Base-by-base conservation (phyloP, 148 eudicot genomes). In the Polygonum maritimum region DNA sequence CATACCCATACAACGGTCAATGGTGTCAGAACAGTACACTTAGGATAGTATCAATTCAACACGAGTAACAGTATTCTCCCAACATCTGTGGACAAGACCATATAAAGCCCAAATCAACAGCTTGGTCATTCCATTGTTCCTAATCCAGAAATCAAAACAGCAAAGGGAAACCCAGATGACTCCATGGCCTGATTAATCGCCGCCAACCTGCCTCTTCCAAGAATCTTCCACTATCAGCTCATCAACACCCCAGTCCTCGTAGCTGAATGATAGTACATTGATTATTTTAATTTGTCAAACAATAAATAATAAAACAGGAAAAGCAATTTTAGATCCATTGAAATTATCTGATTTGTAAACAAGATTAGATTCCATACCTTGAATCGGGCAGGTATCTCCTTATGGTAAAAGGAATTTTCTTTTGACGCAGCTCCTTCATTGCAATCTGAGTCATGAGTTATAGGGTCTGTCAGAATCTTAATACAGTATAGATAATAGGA, bases 121-220 rank as follows among this genome's bases (percentile, higher is more conserved):
- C 67, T 60, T 22, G 67, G 67, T 60, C 35, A 26, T 19, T 19
- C 36, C 44, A 40, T 40, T 0, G 22, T 2, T 57, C 65, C 65
- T 58, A 8, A 58, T 35, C 3, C 33, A 58, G 14, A 58, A 12
- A 58, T 26, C 7, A 3, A 10, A 26, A 33, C 39, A 33, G 69
- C 40, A 63, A 38, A 67, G 19, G 35, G 10, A 45, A 15, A 35
- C 71, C 71, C 8, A 22, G 13, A 60, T 26, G 69, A 11, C 38
- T 11, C 21, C 12, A 21, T 16, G 71, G 54, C 70, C 18, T 31
- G 45, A 45, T 72, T 48, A 72, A 76, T 92, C 90, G 12, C 98
- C 97, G 49, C 99, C 99, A 0, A 95, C 98, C 87, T 95, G 99
- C 83, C 98, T 91, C 85, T 92, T 95, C 99, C 99, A 95, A 0